These are phyloP conservation scores for Aquanectria penicillioides DNA, from an alignment of 2,329 filamentous ascomycete genomes.

Conservation along the genomic window DNA sequence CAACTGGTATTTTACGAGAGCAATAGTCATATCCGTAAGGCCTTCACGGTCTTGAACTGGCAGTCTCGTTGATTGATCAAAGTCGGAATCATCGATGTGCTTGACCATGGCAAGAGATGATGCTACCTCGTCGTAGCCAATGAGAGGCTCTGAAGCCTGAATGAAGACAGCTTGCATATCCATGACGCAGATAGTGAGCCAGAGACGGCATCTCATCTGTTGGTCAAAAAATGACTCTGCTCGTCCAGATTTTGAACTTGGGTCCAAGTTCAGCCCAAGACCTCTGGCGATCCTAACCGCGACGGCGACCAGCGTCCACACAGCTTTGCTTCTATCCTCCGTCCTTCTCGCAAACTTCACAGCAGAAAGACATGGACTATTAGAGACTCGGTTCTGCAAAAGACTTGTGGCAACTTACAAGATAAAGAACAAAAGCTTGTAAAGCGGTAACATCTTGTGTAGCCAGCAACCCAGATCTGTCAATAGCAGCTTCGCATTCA, in stretches of 20 bases:
- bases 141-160: constrained; percentile 16
- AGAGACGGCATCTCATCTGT: constrained; percentile 22
- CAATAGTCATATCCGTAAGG: constrained; percentile 25
- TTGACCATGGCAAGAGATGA: neutral
- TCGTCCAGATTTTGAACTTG: neutral
- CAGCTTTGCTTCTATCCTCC: constrained; percentile 12
- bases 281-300: constrained; percentile 20
- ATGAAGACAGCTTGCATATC: constrained; percentile 22
- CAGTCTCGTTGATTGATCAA: constrained; percentile 3
- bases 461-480: constrained; percentile 33
- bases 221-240: constrained; percentile 21
- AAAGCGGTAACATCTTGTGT: constrained; percentile 42
- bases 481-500: constrained; percentile 30
- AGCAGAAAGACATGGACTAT: no score
- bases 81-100: constrained; percentile 25
- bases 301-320: constrained; percentile 21
- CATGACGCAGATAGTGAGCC: constrained; percentile 22
- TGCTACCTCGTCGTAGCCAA: constrained; percentile 10
- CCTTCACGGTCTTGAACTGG: constrained; percentile 16
- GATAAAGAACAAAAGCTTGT: constrained; percentile 44
- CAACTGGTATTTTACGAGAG: constrained; percentile 15
- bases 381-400: neutral
- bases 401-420: constrained; percentile 5
- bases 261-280: constrained; percentile 12
- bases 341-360: constrained; percentile 20